A percentile compares a stretch with the other conserved stretches of the same genome.
phyloP scores from a whole-genome alignment of 108 stramenopile genomes.

The Nitzschia inconspicua region DNA sequence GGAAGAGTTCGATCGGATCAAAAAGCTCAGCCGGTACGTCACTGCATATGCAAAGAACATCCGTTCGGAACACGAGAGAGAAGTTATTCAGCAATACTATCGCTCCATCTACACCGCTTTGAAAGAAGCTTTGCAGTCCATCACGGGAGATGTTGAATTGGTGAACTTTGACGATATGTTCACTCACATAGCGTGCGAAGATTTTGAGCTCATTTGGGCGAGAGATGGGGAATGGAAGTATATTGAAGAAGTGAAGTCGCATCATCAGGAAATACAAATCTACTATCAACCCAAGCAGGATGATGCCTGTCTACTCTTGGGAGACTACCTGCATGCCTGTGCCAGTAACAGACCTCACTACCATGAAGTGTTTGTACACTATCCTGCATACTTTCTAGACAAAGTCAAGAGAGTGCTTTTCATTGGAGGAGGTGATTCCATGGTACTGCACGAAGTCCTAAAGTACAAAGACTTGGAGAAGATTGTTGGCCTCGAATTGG shows the following conservation, averaged over 20 bases:
- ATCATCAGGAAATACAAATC: conserved; percentile 27
- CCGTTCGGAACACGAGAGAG: conserved; percentile 9
- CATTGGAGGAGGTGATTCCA: conserved; percentile 85
- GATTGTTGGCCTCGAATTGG: conserved; percentile 38
- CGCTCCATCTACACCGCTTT: conserved; percentile 13
- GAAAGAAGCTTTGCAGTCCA: background rate
- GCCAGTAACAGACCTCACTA: conserved; percentile 72
- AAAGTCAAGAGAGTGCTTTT: conserved; percentile 59
- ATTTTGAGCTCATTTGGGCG: background rate
- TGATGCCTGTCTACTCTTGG: conserved; percentile 60
- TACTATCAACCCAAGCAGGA: conserved; percentile 5
- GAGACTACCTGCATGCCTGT: conserved; percentile 66
- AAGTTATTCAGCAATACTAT: conserved; percentile 13
- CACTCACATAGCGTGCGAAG: conserved; percentile 1
- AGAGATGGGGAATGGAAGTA: background rate
- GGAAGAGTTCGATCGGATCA: background rate
- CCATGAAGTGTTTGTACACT: conserved; percentile 70
- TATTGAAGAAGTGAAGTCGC: no score
- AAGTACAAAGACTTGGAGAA: conserved; percentile 49
- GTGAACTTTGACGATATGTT: background rate
- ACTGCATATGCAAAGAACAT: background rate
- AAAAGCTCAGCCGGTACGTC: background rate
- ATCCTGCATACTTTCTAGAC: conserved; percentile 61
- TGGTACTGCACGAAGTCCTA: conserved; percentile 76
- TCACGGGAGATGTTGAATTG: conserved; percentile 7